Conservation (phyloP, 1,284 basidiomycete species). For the Wallemia ichthyophaga region DNA sequence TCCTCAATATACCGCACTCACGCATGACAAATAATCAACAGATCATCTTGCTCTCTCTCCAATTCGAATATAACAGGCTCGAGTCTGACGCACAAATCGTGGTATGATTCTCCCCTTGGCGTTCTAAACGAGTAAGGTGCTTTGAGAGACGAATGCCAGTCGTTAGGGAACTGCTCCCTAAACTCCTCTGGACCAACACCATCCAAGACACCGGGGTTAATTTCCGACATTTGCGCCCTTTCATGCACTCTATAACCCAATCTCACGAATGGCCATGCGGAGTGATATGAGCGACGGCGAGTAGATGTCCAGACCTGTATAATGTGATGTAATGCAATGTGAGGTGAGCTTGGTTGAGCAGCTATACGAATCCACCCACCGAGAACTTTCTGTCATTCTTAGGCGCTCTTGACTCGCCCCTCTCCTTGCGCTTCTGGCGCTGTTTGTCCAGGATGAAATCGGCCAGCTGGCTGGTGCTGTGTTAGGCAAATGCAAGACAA, state of each 20-base stretch:
- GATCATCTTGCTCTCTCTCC: constrained; percentile 43
- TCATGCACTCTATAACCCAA: constrained; percentile 45
- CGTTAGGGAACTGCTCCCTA: constrained; percentile 62
- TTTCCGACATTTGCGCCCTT: constrained; percentile 83
- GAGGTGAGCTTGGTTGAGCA: not conserved
- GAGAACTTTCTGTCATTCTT: constrained; percentile 4
- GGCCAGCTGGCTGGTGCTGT: not conserved
- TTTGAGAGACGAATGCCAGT: constrained; percentile 68
- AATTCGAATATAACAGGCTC: constrained; percentile 59
- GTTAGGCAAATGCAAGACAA: not conserved
- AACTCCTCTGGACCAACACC: constrained; percentile 74
- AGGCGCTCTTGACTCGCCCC: constrained; percentile 7
- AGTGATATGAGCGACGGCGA: constrained; percentile 67
- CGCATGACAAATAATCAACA: constrained; percentile 1
- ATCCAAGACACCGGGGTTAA: constrained; percentile 91
- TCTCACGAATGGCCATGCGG: constrained; percentile 72
- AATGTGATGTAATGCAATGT: no score
- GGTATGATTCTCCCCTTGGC: constrained; percentile 79
- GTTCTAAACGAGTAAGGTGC: constrained; percentile 84
- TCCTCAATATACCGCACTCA: not conserved
- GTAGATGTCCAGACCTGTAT: constrained; percentile 84
- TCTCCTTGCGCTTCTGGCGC: constrained; percentile 11
- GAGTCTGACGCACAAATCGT: constrained; percentile 45
- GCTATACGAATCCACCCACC: not conserved
- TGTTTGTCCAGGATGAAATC: constrained; percentile 10